Conservation (phyloP, 2,329 filamentous ascomycete species). For the Didymella sp. region DNA sequence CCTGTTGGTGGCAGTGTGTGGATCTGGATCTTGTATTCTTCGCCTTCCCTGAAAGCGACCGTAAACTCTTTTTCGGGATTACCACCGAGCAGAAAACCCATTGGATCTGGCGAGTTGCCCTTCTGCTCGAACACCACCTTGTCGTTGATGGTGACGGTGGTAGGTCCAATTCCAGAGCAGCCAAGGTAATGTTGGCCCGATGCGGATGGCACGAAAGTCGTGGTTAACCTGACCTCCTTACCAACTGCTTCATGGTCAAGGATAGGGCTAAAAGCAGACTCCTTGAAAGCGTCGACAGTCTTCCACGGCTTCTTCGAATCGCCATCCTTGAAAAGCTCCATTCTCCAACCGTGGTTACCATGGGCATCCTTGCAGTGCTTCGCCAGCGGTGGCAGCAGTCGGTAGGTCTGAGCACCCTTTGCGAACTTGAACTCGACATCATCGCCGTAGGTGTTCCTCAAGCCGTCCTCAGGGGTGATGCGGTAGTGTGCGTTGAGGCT, state of each 20-base stretch:
- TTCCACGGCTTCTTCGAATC: conserved; percentile 35
- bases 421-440: conserved; percentile 43
- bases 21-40: conserved; percentile 65
- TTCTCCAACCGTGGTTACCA: conserved; percentile 43
- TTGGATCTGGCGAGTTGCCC: conserved; percentile 64
- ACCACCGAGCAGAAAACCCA: conserved; percentile 70
- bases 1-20: conserved; percentile 64
- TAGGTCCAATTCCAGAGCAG: conserved; percentile 46
- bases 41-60: conserved; percentile 64
- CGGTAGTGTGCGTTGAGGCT: conserved; percentile 36
- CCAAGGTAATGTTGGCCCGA: conserved; percentile 43
- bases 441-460: conserved; percentile 36
- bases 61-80: conserved; percentile 69
- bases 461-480: conserved; percentile 37
- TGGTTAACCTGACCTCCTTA: conserved; percentile 34
- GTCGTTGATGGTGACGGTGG: conserved; percentile 37
- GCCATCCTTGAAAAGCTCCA: conserved; percentile 38
- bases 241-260: conserved; percentile 32
- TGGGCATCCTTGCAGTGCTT: conserved; percentile 35
- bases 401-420: conserved; percentile 46
- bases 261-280: conserved; percentile 37
- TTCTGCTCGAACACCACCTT: conserved; percentile 42
- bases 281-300: conserved; percentile 32
- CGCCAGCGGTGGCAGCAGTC: conserved; percentile 40
- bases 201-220: conserved; percentile 34